Base-by-base conservation (phyloP, 345 rosid genomes). In the Noccaea caerulescens region DNA sequence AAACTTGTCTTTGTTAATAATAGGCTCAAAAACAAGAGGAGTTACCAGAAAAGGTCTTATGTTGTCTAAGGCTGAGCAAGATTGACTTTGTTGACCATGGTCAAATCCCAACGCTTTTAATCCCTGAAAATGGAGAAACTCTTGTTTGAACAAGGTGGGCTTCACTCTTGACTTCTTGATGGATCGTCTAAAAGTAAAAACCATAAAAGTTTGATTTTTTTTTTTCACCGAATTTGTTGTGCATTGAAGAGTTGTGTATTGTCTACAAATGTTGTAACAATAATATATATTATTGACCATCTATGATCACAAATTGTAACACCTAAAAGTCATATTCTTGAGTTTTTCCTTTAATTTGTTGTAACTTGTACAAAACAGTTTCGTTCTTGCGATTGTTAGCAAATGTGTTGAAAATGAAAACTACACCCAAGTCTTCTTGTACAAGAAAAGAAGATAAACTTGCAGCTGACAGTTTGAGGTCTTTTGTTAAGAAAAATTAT, bases 21-120 rank as follows among this genome's bases (percentile, higher is more conserved):
- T 27, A 27, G 98, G 94, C 96, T 14, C 98, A 92, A 49, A 92
- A 83, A 70, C 92, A 76, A 11, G 98, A 89, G 45, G 98, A 92
- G 71, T 80, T 92, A 32, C 98, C 96, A 1, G 96, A 92, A 77
- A 82, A 83, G 56, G 84, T 82, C 64, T 58, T 92, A 18, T 92
- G 98, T 77, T 89, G 98, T 73, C 43, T 92, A 72, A 84, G 98
- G 68, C 50, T 92, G 46, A 89, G 79, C 91, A 89, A 86, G 85
- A 83, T 92, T 25, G 91, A 89, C 50, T 92, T 92, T 44, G 80
- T 81, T 3, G 84, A 92, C 72, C 76, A 64, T 12, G 94, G 94
- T 38, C 94, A 89, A 63, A 81, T 89, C 11, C 96, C 92, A 0
- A 85, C 87, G 1, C 77, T 92, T 5, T 25, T 82, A 66, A 81